Percentiles rank a stretch among this genome's conserved stretches.
Evolutionary conservation across 768 basidiomycete genomes (phyloP).

Genomic region (Russula brevipes): DNA sequence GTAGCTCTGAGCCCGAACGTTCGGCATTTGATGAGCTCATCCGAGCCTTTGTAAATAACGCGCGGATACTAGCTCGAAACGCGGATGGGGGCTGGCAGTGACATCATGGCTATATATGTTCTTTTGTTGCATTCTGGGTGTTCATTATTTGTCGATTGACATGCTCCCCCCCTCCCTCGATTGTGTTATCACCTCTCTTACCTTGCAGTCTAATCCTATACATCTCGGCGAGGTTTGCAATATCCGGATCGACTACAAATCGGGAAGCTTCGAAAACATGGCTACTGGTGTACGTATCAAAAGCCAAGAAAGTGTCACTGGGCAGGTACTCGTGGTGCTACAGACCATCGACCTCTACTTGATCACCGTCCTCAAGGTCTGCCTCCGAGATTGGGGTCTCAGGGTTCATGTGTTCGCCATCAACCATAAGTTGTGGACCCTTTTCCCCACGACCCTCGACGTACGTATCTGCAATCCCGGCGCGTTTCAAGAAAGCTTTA

Average conservation of each 20-base stretch:
- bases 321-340: not conserved
- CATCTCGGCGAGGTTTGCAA: not conserved
- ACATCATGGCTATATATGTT: not conserved
- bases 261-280: not conserved
- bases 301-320: not conserved
- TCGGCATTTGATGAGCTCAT: slow-evolving; percentile 87
- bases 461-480: slow-evolving; percentile 55
- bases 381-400: slow-evolving; percentile 56
- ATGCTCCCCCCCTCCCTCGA: not conserved
- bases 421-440: slow-evolving; percentile 52
- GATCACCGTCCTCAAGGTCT: slow-evolving; percentile 75
- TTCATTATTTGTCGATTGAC: slow-evolving; percentile 5
- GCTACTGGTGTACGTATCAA: slow-evolving; percentile 1
- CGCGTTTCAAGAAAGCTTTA: slow-evolving; percentile 66
- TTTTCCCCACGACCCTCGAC: slow-evolving; percentile 32
- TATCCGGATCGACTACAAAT: not conserved
- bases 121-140: slow-evolving; percentile 1
- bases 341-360: slow-evolving; percentile 52
- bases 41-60: slow-evolving; percentile 88
- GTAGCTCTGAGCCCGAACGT: slow-evolving; percentile 56
- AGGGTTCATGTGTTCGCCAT: slow-evolving; percentile 66
- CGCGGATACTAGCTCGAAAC: slow-evolving; percentile 83
- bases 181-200: not conserved
- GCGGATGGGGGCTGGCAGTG: slow-evolving; percentile 48
- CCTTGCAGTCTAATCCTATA: slow-evolving; percentile 12